Percentiles rank a stretch among this genome's conserved stretches.
Conservation (phyloP, 1,284 basidiomycete species). For the Phaffia rhodozyma region DNA sequence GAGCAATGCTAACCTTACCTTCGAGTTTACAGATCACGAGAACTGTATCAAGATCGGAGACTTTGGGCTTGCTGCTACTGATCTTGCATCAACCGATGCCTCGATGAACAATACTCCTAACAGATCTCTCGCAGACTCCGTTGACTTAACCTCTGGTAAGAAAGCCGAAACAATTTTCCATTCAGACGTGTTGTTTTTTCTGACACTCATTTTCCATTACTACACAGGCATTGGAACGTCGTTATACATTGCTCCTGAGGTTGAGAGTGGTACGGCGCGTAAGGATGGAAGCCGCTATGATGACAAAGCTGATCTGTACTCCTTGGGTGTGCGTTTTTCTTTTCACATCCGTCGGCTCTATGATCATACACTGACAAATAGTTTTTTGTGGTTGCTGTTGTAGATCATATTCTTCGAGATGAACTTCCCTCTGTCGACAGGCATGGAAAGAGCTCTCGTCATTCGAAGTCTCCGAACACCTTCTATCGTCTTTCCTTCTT, state of each 20-base stretch:
- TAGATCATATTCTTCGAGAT: constrained; percentile 96
- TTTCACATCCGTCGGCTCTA: background rate
- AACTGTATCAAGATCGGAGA: constrained; percentile 92
- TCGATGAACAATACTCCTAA: constrained; percentile 16
- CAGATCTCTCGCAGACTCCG: constrained; percentile 11
- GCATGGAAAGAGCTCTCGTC: constrained; percentile 71
- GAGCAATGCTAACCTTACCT: background rate
- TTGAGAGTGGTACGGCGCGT: constrained; percentile 31
- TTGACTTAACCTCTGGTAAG: constrained; percentile 64
- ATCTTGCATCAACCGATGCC: constrained; percentile 13
- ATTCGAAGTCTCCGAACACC: constrained; percentile 64
- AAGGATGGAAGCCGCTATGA: constrained; percentile 13
- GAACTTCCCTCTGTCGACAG: constrained; percentile 80
- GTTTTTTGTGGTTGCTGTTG: background rate
- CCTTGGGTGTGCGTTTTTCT: constrained; percentile 47
- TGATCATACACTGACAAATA: background rate
- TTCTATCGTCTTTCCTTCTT: constrained; percentile 57
- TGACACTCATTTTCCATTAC: background rate
- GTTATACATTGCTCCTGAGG: constrained; percentile 84
- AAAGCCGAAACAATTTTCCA: background rate
- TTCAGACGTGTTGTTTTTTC: background rate
- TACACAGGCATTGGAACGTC: constrained; percentile 72
- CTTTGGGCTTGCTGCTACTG: constrained; percentile 57
- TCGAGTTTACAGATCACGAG: constrained; percentile 49
- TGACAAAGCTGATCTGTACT: constrained; percentile 84